phyloP scores from a whole-genome alignment of 768 basidiomycete genomes.

The Auricularia auricula-judae region DNA sequence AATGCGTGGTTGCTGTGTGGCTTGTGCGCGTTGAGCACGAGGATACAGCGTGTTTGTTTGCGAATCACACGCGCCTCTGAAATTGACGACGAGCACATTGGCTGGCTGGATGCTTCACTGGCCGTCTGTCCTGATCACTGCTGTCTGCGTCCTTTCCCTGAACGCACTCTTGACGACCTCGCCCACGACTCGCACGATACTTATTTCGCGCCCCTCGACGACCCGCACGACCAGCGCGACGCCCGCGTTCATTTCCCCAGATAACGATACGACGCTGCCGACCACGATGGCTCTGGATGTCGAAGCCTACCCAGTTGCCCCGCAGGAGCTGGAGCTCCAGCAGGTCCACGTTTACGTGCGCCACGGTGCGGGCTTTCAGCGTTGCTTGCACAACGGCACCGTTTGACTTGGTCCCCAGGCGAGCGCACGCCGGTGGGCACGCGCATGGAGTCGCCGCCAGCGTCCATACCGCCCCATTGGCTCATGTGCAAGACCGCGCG shows the following conservation, averaged over 20 bases:
- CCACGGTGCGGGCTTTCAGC: conserved; percentile 40
- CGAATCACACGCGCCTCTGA: not conserved
- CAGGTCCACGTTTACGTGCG: conserved; percentile 69
- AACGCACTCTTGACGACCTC: not conserved
- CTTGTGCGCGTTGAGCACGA: not conserved
- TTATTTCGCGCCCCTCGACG: not conserved
- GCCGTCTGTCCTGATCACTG: not conserved
- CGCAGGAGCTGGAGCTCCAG: conserved; percentile 42
- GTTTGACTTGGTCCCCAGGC: conserved; percentile 27
- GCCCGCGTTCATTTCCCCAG: no score
- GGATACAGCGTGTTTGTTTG: not conserved
- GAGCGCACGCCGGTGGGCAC: conserved; percentile 70
- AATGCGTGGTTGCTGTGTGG: no score
- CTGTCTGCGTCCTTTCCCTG: not conserved
- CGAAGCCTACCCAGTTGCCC: conserved; percentile 47
- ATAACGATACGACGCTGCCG: not conserved
- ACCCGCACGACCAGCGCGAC: not conserved
- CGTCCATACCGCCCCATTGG: conserved; percentile 57
- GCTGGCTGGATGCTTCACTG: conserved; percentile 1
- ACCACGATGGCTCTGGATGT: conserved; percentile 32
- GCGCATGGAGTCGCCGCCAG: conserved; percentile 49
- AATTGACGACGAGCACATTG: not conserved
- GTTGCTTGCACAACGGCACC: not conserved
- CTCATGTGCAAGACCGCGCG: conserved; percentile 14
- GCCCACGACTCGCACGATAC: not conserved